Percentiles rank a stretch among this genome's conserved stretches.
These are phyloP conservation scores for Nothopassalora personata DNA, from an alignment of 2,329 filamentous ascomycete species.

Conservation along the genomic window DNA sequence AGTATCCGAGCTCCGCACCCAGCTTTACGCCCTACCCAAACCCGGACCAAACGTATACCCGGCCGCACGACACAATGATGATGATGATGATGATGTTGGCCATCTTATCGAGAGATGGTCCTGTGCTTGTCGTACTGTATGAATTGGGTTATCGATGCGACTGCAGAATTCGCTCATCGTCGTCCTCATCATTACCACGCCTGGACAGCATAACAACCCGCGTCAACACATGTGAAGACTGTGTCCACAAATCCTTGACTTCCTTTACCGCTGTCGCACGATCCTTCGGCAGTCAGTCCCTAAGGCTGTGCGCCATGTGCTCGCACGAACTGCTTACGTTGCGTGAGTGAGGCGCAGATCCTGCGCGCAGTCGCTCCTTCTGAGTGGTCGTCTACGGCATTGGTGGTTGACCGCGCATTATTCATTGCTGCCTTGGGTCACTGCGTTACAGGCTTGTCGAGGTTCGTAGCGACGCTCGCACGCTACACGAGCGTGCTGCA, in stretches of 20 bases:
- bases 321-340: constrained; percentile 9
- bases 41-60: neutral
- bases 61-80: no score
- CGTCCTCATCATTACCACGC: no score
- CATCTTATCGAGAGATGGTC: no score
- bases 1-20: no score
- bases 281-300: neutral
- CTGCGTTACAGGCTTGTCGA: neutral
- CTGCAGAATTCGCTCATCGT: no score
- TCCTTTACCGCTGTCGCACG: neutral
- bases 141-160: no score
- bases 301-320: constrained; percentile 8
- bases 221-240: no score
- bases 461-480: neutral
- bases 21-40: neutral
- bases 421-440: neutral
- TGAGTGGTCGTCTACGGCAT: neutral
- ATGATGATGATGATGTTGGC: no score
- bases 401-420: neutral
- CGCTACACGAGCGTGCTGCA: neutral
- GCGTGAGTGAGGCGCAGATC: constrained; percentile 10
- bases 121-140: no score
- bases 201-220: no score
- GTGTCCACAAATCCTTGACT: neutral
- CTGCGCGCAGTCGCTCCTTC: neutral